These are phyloP conservation scores for Xerocomellus amylosporus DNA, from an alignment of 768 basidiomycete genomes.

Conservation along the genomic window DNA sequence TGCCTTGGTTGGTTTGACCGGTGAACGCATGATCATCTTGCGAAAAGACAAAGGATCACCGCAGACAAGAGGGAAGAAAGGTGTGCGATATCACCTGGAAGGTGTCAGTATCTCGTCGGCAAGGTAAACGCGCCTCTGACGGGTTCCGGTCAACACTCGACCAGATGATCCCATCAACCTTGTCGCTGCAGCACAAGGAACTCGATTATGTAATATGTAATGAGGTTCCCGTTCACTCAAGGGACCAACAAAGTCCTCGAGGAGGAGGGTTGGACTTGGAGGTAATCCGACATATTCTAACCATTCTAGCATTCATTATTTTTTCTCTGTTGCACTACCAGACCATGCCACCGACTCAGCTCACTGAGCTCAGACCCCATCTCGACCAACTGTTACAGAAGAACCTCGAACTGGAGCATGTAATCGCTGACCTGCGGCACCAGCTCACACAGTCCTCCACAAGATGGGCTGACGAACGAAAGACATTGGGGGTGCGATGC, in stretches of 20 bases:
- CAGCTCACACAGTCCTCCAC: conserved; percentile 29
- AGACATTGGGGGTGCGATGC: conserved; percentile 20
- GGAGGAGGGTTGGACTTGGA: neutral
- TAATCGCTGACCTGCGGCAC: conserved; percentile 27
- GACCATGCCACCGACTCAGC: conserved; percentile 28
- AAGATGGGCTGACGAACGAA: conserved; percentile 31
- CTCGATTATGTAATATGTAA: conserved; percentile 21
- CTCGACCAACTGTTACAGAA: conserved; percentile 28
- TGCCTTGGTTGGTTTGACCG: conserved; percentile 21
- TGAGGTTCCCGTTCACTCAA: neutral
- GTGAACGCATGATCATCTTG: conserved; percentile 30
- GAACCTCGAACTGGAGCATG: conserved; percentile 29
- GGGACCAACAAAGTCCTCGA: neutral
- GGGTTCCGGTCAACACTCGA: neutral
- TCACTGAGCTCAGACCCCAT: conserved; percentile 25
- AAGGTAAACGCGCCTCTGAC: conserved; percentile 3
- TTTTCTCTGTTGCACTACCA: neutral
- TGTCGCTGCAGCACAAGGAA: neutral
- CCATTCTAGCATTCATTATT: neutral
- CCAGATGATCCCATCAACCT: conserved; percentile 13
- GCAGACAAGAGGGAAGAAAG: neutral
- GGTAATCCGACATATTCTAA: neutral
- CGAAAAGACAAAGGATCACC: neutral
- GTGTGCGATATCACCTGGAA: neutral
- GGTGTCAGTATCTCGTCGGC: neutral